Percentiles rank a stretch among this genome's conserved stretches.
Evolutionary conservation across 1,139 yeast genomes (phyloP).

Genomic region (Lodderomyces parapsilosis): DNA sequence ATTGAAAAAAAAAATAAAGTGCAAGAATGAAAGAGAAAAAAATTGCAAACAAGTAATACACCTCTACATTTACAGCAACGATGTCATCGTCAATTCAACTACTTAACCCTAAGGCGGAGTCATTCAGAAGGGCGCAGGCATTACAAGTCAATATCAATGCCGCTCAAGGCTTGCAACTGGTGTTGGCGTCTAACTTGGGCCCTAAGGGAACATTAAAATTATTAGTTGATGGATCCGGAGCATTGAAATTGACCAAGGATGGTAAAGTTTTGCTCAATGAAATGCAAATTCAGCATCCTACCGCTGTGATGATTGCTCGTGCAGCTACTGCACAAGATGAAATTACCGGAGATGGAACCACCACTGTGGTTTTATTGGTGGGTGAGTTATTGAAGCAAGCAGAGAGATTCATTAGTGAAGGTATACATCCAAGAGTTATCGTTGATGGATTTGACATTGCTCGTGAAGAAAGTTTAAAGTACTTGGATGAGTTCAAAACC

Average conservation of each 20-base stretch:
- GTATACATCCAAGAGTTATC: conserved; percentile 91
- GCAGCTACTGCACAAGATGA: conserved; percentile 99
- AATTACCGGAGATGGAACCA: conserved; percentile 98
- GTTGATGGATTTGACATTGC: conserved; percentile 96
- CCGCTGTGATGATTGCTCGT: conserved; percentile 97
- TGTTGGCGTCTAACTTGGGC: conserved; percentile 86
- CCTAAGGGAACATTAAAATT: conserved; percentile 97
- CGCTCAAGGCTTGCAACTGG: conserved; percentile 95
- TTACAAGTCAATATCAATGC: conserved; percentile 92
- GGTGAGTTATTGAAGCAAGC: conserved; percentile 96
- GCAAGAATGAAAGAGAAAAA: background rate
- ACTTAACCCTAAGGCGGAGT: conserved; percentile 95
- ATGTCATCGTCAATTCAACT: conserved; percentile 75
- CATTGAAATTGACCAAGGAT: conserved; percentile 92
- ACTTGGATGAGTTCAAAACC: conserved; percentile 57
- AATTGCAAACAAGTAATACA: conserved; percentile 1
- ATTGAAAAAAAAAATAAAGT: background rate
- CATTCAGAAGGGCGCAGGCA: conserved; percentile 91
- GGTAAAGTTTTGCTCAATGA: conserved; percentile 92
- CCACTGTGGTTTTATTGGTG: conserved; percentile 92
- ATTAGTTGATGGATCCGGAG: conserved; percentile 96
- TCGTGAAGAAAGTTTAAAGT: conserved; percentile 69
- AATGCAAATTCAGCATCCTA: conserved; percentile 99
- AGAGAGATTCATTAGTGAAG: conserved; percentile 86
- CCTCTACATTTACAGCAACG: too few relatives aligned